Percentiles rank a stretch among this genome's conserved stretches.
Evolutionary conservation across 176 grass and related monocot species (phyloP).

Genomic region (Musa schizocarpa): DNA sequence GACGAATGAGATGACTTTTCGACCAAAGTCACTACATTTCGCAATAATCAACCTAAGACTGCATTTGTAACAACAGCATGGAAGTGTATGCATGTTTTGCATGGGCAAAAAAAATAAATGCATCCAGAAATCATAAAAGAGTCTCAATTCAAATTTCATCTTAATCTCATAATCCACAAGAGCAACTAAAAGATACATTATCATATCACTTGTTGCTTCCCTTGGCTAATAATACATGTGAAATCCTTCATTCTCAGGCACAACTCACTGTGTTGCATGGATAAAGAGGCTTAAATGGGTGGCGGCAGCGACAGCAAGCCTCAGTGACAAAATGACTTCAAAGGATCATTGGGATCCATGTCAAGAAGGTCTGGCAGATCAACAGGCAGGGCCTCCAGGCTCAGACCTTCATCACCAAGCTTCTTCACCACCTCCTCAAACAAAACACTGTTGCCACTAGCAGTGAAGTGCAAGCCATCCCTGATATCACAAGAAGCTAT

Average conservation of each 20-base stretch:
- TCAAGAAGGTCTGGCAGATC: constrained; percentile 51
- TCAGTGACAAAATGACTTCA: constrained; percentile 53
- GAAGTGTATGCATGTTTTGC: background rate
- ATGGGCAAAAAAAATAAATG: background rate
- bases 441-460: constrained; percentile 54
- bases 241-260: background rate
- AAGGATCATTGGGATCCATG: constrained; percentile 46
- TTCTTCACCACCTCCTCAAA: constrained; percentile 51
- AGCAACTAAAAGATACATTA: background rate
- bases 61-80: background rate
- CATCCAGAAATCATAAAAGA: background rate
- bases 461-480: constrained; percentile 73
- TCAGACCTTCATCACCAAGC: constrained; percentile 36
- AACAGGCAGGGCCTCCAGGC: constrained; percentile 29
- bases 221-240: background rate
- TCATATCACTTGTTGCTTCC: background rate
- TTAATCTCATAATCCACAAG: background rate
- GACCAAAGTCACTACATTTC: no score
- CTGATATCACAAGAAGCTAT: constrained; percentile 22
- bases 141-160: background rate
- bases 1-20: no score
- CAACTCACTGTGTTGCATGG: background rate
- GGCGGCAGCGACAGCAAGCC: background rate
- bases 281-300: background rate
- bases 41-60: no score